Evolutionary conservation across 345 rosid species (phyloP).

Genomic region (Theobroma cacao): DNA sequence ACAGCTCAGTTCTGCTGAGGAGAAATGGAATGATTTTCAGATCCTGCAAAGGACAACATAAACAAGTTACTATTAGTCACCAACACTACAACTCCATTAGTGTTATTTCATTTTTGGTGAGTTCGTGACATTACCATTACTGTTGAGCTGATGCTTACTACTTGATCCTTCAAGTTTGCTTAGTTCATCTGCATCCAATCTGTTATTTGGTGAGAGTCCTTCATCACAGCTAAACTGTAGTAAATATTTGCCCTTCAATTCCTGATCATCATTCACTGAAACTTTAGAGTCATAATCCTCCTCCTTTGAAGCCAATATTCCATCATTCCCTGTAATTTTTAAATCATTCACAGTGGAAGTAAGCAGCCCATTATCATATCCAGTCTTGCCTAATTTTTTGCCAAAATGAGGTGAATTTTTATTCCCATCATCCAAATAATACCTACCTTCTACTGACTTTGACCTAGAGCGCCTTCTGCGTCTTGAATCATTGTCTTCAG

Average conservation of each 20-base stretch:
- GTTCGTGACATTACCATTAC: constrained; percentile 16
- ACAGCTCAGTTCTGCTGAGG: constrained; percentile 5
- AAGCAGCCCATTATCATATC: constrained; percentile 11
- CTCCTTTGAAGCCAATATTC: constrained; percentile 13
- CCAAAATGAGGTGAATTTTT: constrained; percentile 13
- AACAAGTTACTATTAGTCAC: constrained; percentile 3
- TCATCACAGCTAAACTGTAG: constrained; percentile 5
- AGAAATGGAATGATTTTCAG: constrained; percentile 21
- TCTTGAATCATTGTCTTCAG: constrained; percentile 40
- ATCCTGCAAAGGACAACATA: constrained; percentile 26
- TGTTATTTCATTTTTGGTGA: background rate
- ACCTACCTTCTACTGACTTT: constrained; percentile 38
- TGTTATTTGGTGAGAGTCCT: constrained; percentile 13
- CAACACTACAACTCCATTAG: background rate
- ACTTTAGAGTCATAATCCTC: constrained; percentile 19
- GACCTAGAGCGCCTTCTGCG: constrained; percentile 39
- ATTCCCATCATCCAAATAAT: constrained; percentile 25
- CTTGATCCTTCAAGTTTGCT: constrained; percentile 10
- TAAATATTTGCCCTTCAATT: background rate
- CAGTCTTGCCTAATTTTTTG: constrained; percentile 6
- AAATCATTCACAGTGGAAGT: constrained; percentile 16
- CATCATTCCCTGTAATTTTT: background rate
- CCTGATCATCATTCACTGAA: constrained; percentile 5
- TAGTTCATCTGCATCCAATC: constrained; percentile 5
- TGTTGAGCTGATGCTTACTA: constrained; percentile 6